Base-by-base conservation (phyloP, 192 early-diverging fungal genomes). In the Coemansia sp. region DNA sequence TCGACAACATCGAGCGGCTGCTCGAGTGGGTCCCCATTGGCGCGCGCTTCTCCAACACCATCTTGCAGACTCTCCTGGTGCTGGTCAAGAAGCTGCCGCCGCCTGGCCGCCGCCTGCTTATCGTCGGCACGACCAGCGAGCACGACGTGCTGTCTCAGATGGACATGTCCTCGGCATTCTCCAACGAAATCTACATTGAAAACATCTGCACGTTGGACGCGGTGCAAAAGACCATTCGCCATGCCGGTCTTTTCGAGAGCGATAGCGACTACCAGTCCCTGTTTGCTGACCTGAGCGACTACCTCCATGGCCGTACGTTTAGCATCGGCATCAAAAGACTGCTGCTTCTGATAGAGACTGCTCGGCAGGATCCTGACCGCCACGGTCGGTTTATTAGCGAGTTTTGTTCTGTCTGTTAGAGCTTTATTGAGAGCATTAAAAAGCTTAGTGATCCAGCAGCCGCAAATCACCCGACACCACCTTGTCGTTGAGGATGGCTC, bases 11-110 rank as follows among this genome's bases (percentile, higher is more conserved):
- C 42, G 94, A 99, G 79, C 84, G 94, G 32, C 66, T 99, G 9
- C 62, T 96, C 80, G 95, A 97, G 45, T 99, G 89, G 84, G 94
- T 97, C 0, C 83, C 87, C 3, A 94, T 99, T 69, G 96, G 96
- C 30, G 88, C 94, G 28, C 82, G 93, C 14, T 97, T 99, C 66
- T 96, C 94, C 16, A 99, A 96, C 72, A 69, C 81, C 2, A 85
- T 97, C 1, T 72, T 99, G 11, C 96, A 99, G 66, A 92, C 94
- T 1, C 79, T 99, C 40, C 76, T 95, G 38, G 94, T 99, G 5
- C 66, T 99, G 48, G 66, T 99, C 28, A 96, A 96, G 77, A 93
- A 91, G 63, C 82, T 81, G 46, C 96, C 96, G 31, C 92, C 90
- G 30, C 88, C 89, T 66, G 85, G 81, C 36, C 84, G 86, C 18